Evolutionary conservation across 1,284 basidiomycete species (phyloP).

Genomic region (Mycena citricolor): DNA sequence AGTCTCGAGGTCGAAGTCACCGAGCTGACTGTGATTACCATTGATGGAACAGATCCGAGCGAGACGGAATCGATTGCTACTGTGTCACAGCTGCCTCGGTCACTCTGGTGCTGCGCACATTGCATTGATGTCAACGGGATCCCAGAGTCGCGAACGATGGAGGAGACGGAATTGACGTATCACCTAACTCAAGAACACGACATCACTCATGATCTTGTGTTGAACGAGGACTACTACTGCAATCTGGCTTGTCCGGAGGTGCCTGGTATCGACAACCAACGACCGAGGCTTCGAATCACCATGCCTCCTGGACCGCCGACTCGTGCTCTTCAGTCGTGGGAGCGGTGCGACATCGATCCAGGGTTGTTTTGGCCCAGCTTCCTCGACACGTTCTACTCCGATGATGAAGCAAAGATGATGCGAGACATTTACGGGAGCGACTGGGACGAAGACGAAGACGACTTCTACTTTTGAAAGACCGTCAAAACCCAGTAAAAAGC

Average conservation of each 20-base stretch:
- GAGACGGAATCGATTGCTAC: too few relatives aligned
- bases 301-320: slow-evolving; percentile 5
- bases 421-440: neutral
- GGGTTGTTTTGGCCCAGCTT: neutral
- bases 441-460: slow-evolving; percentile 1
- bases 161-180: neutral
- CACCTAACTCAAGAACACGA: slow-evolving; percentile 3
- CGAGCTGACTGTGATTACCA: too few relatives aligned
- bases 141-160: slow-evolving; percentile 2
- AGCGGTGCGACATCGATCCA: too few relatives aligned
- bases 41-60: too few relatives aligned
- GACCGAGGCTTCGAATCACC: neutral
- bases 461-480: neutral
- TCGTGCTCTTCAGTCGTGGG: too few relatives aligned
- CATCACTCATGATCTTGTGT: neutral
- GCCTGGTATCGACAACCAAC: slow-evolving; percentile 13
- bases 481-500: slow-evolving; percentile 5
- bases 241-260: slow-evolving; percentile 15
- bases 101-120: slow-evolving; percentile 17
- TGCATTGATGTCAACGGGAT: slow-evolving; percentile 8
- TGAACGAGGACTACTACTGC: slow-evolving; percentile 20
- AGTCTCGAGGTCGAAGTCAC: slow-evolving; percentile 5
- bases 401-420: neutral
- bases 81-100: too few relatives aligned
- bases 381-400: neutral